These are phyloP conservation scores for Collybia nuda DNA, from an alignment of 768 basidiomycete genomes.

Conservation along the genomic window DNA sequence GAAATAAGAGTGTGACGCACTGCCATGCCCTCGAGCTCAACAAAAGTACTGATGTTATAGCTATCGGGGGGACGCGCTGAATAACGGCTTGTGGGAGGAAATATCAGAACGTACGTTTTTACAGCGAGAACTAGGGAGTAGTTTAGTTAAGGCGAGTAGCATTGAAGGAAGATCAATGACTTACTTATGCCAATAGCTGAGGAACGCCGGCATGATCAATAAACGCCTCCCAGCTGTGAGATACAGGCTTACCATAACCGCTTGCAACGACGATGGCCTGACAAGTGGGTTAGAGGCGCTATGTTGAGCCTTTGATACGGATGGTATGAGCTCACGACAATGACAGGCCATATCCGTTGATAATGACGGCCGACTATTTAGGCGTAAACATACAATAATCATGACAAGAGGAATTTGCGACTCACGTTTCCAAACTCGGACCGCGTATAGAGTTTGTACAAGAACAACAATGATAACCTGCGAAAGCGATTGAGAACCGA, in stretches of 20 bases:
- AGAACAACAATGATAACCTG: constrained; percentile 24
- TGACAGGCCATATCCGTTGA: constrained; percentile 15
- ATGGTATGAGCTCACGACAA: constrained; percentile 11
- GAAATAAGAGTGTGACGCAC: constrained; percentile 4
- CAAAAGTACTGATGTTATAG: constrained; percentile 12
- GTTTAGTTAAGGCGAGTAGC: background rate
- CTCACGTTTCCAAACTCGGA: constrained; percentile 29
- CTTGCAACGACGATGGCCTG: constrained; percentile 11
- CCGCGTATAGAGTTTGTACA: constrained; percentile 27
- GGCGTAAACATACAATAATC: background rate
- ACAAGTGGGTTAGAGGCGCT: background rate
- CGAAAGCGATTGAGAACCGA: background rate
- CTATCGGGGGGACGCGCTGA: background rate
- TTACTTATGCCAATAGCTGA: constrained; percentile 19
- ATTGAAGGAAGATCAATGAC: background rate
- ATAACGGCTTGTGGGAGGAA: background rate
- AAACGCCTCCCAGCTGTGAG: background rate
- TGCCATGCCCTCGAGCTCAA: constrained; percentile 10
- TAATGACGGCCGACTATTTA: constrained; percentile 15
- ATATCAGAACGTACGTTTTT: constrained; percentile 14
- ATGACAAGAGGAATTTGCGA: background rate
- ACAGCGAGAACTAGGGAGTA: constrained; percentile 13
- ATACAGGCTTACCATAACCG: constrained; percentile 17
- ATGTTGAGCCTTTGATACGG: background rate
- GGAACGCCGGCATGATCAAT: background rate